phyloP scores from a whole-genome alignment of 345 rosid species.

The Camelina laxa region DNA sequence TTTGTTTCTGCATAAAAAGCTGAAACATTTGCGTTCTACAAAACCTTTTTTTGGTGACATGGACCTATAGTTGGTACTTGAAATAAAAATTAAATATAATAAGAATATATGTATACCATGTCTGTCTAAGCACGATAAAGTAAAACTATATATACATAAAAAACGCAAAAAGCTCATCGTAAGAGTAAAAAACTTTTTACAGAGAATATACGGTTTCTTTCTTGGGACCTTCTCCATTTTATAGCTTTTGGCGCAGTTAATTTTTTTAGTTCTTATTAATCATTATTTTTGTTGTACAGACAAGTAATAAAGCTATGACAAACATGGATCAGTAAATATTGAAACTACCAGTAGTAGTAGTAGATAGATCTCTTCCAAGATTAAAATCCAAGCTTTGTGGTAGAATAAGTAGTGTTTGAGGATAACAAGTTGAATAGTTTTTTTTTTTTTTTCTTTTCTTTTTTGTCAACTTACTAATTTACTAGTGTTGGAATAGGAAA shows the following conservation, averaged over 20 bases:
- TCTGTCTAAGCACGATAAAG: slow-evolving; percentile 28
- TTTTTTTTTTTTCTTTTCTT: no score
- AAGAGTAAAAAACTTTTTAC: slow-evolving; percentile 57
- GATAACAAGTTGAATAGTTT: not conserved
- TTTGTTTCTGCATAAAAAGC: slow-evolving; percentile 40
- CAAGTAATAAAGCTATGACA: not conserved
- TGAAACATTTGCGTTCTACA: slow-evolving; percentile 43
- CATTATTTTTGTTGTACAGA: not conserved
- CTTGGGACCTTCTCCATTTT: slow-evolving; percentile 40
- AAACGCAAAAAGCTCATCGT: slow-evolving; percentile 55
- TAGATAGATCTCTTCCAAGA: no score
- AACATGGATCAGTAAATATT: not conserved
- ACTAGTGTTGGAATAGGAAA: not conserved
- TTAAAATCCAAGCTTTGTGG: not conserved
- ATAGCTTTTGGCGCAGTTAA: slow-evolving; percentile 39
- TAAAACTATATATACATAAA: slow-evolving; percentile 14
- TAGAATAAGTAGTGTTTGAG: not conserved
- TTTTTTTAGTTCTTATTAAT: not conserved
- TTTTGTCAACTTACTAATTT: not conserved
- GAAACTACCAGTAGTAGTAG: not conserved
- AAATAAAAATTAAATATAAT: slow-evolving; percentile 16
- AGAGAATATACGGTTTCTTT: slow-evolving; percentile 70
- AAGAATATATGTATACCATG: slow-evolving; percentile 5
- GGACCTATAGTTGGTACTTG: slow-evolving; percentile 24
- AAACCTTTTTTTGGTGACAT: slow-evolving; percentile 44